These are phyloP conservation scores for Sporothrix brunneoviolacea DNA, from an alignment of 2,329 filamentous ascomycete genomes.

Conservation along the genomic window DNA sequence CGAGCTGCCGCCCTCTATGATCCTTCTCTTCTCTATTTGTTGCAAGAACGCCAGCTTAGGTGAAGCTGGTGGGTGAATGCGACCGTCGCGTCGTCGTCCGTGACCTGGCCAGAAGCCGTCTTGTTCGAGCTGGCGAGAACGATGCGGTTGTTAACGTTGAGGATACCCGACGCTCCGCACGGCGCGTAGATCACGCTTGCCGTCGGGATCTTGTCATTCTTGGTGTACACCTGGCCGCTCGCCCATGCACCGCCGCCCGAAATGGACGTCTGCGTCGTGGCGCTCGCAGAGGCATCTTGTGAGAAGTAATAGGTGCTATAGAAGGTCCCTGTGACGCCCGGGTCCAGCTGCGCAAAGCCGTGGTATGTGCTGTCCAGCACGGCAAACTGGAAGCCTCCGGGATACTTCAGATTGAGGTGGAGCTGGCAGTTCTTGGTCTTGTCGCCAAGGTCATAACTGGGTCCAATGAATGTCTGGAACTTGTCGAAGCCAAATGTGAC, in stretches of 20 bases:
- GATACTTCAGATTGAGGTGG: slow-evolving; percentile 40
- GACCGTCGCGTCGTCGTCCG: slow-evolving; percentile 39
- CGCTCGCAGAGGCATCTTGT: slow-evolving; percentile 37
- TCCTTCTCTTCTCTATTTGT: slow-evolving; percentile 14
- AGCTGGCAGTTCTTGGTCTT: slow-evolving; percentile 43
- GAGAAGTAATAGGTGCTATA: slow-evolving; percentile 43
- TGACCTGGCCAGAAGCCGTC: slow-evolving; percentile 33
- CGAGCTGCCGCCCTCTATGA: no score
- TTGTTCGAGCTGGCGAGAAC: slow-evolving; percentile 32
- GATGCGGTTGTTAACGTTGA: slow-evolving; percentile 43
- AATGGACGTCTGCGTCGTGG: slow-evolving; percentile 38
- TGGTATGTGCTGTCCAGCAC: slow-evolving; percentile 43
- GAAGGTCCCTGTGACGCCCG: slow-evolving; percentile 37
- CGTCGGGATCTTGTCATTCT: slow-evolving; percentile 38
- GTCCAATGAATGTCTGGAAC: slow-evolving; percentile 42
- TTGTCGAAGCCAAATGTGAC: slow-evolving; percentile 41
- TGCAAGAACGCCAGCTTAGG: slow-evolving; percentile 31
- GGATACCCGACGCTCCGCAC: slow-evolving; percentile 38
- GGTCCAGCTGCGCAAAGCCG: slow-evolving; percentile 41
- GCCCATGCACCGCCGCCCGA: slow-evolving; percentile 35
- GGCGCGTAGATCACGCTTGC: slow-evolving; percentile 39
- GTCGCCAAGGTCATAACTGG: slow-evolving; percentile 30
- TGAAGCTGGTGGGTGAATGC: slow-evolving; percentile 39
- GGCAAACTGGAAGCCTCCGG: slow-evolving; percentile 40
- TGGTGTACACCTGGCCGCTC: slow-evolving; percentile 40